These are phyloP conservation scores for Cercospora sp. DNA, from an alignment of 2,329 filamentous ascomycete species.

Conservation along the genomic window DNA sequence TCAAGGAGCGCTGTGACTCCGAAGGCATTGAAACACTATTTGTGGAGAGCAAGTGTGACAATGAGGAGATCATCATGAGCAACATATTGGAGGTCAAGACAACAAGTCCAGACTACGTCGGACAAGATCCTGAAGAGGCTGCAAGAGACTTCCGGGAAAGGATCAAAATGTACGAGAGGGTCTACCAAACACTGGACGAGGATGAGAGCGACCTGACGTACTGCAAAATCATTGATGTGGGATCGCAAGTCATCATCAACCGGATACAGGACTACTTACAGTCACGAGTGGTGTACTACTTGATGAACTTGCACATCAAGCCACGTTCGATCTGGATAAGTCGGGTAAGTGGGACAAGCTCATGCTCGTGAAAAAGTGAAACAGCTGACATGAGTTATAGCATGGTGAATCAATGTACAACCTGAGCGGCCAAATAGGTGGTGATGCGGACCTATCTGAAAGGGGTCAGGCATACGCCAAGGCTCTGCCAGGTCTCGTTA, in stretches of 20 bases:
- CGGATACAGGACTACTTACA: slow-evolving; percentile 95
- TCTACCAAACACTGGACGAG: slow-evolving; percentile 89
- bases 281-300: slow-evolving; percentile 93
- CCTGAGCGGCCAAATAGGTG: slow-evolving; percentile 84
- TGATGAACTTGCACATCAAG: slow-evolving; percentile 98
- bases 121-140: slow-evolving; percentile 88
- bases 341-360: slow-evolving; percentile 46
- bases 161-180: slow-evolving; percentile 95
- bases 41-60: slow-evolving; percentile 95
- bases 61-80: slow-evolving; percentile 94
- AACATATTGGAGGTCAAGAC: slow-evolving; percentile 94
- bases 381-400: slow-evolving; percentile 52
- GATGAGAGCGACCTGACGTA: slow-evolving; percentile 89
- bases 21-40: slow-evolving; percentile 84
- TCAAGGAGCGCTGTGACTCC: slow-evolving; percentile 72
- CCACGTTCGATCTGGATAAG: slow-evolving; percentile 96
- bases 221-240: slow-evolving; percentile 95
- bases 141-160: slow-evolving; percentile 90
- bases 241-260: slow-evolving; percentile 96
- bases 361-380: background rate
- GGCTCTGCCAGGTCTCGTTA: slow-evolving; percentile 80
- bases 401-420: slow-evolving; percentile 96
- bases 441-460: slow-evolving; percentile 81
- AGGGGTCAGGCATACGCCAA: slow-evolving; percentile 85
- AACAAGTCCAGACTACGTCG: slow-evolving; percentile 89